Percentiles rank a stretch among this genome's conserved stretches.
Evolutionary conservation across 345 rosid species (phyloP).

Genomic region (Euphorbia pulcherrima): DNA sequence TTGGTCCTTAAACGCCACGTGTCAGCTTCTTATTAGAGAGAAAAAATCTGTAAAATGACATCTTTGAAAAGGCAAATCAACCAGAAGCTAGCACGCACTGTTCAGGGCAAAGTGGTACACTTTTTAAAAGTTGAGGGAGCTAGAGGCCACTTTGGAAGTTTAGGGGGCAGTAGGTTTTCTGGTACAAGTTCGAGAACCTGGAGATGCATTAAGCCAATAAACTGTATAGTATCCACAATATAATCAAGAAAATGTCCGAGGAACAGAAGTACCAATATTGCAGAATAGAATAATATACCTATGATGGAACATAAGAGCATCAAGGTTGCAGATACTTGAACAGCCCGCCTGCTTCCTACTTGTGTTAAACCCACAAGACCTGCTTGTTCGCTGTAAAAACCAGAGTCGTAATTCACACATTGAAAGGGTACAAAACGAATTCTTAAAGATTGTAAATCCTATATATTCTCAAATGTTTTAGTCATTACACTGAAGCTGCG

Average conservation of each 20-base stretch:
- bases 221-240: background rate
- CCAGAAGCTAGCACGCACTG: too few relatives aligned
- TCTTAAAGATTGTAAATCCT: background rate
- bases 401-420: background rate
- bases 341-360: slow-evolving; percentile 74
- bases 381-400: slow-evolving; percentile 57
- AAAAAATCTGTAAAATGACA: too few relatives aligned
- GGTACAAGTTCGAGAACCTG: too few relatives aligned
- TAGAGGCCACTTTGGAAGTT: too few relatives aligned
- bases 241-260: too few relatives aligned
- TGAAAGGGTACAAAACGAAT: background rate
- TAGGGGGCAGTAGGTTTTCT: too few relatives aligned
- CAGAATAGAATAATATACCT: slow-evolving; percentile 34
- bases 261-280: background rate
- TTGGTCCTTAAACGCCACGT: too few relatives aligned
- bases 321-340: slow-evolving; percentile 63
- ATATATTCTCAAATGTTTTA: background rate
- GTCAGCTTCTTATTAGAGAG: too few relatives aligned
- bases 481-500: slow-evolving; percentile 28
- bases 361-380: slow-evolving; percentile 82
- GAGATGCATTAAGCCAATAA: too few relatives aligned
- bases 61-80: too few relatives aligned
- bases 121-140: too few relatives aligned
- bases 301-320: slow-evolving; percentile 82
- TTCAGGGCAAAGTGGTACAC: too few relatives aligned